phyloP scores from a whole-genome alignment of 2,329 filamentous ascomycete species.

The Gnomoniopsis sp. region DNA sequence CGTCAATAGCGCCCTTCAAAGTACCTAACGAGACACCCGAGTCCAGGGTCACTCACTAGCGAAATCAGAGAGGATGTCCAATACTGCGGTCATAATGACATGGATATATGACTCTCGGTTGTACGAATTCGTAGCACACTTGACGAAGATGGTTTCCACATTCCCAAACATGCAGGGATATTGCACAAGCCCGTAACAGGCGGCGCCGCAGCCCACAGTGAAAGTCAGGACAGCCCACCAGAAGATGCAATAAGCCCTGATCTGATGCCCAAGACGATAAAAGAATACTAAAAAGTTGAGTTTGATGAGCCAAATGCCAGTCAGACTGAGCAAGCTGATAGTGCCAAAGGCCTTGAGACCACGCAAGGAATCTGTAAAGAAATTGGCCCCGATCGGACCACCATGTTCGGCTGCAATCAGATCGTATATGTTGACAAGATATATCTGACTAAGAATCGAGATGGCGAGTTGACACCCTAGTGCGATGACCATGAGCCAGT shows the following conservation, averaged over 20 bases:
- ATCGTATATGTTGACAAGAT: not conserved
- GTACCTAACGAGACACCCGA: not conserved
- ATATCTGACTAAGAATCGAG: slow-evolving; percentile 3
- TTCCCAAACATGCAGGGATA: slow-evolving; percentile 17
- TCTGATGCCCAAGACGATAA: slow-evolving; percentile 2
- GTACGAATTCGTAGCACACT: not conserved
- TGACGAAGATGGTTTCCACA: slow-evolving; percentile 8
- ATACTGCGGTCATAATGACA: slow-evolving; percentile 2
- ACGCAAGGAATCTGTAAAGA: not conserved
- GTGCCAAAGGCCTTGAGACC: slow-evolving; percentile 5
- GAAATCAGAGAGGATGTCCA: slow-evolving; percentile 18
- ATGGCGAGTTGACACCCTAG: slow-evolving; percentile 9
- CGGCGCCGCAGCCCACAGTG: slow-evolving; percentile 7
- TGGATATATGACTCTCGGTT: not conserved
- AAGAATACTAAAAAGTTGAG: slow-evolving; percentile 16
- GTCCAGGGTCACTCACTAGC: slow-evolving; percentile 12
- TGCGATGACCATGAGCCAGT: slow-evolving; percentile 21
- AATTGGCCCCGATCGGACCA: not conserved
- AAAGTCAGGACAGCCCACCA: slow-evolving; percentile 19
- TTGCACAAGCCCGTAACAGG: slow-evolving; percentile 8
- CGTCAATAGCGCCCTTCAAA: not conserved
- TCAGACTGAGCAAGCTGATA: not conserved
- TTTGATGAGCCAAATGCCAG: slow-evolving; percentile 16
- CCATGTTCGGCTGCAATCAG: not conserved
- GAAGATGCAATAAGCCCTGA: slow-evolving; percentile 7